Evolutionary conservation across 495 filamentous ascomycete species (phyloP).

Genomic region (Poronia punctata): DNA sequence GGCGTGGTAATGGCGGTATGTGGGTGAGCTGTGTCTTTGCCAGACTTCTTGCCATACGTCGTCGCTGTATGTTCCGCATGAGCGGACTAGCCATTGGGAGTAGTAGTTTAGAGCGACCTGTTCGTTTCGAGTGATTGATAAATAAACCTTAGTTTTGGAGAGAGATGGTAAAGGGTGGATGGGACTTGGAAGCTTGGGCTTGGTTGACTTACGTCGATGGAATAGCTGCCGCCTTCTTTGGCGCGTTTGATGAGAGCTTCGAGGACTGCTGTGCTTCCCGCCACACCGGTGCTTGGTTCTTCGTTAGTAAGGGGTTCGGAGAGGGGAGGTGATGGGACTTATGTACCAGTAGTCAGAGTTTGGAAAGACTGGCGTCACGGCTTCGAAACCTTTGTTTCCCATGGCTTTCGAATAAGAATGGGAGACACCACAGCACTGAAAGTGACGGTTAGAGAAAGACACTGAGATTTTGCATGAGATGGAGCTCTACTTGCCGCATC

Average conservation of each 20-base stretch:
- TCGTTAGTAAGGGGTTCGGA: no score
- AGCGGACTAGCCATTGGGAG: slow-evolving; percentile 46
- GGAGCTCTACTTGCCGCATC: no score
- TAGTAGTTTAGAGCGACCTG: slow-evolving; percentile 48
- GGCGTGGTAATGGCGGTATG: slow-evolving; percentile 6
- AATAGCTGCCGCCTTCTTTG: slow-evolving; percentile 42
- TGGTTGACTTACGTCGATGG: slow-evolving; percentile 31
- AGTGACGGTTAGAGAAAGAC: no score
- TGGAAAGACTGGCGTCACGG: slow-evolving; percentile 53
- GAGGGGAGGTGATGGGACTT: not conserved
- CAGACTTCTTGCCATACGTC: slow-evolving; percentile 13
- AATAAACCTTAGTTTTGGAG: not conserved
- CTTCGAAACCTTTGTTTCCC: slow-evolving; percentile 36
- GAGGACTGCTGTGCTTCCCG: slow-evolving; percentile 42
- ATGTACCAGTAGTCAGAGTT: slow-evolving; percentile 52
- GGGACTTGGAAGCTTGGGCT: no score
- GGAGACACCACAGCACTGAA: slow-evolving; percentile 30
- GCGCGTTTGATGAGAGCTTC: slow-evolving; percentile 47
- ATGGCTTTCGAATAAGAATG: slow-evolving; percentile 51
- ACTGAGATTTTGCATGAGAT: no score
- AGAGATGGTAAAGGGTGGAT: no score
- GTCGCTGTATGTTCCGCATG: slow-evolving; percentile 40
- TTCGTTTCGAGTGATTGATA: not conserved
- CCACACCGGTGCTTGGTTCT: slow-evolving; percentile 10
- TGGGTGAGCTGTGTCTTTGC: slow-evolving; percentile 9